These are phyloP conservation scores for Citrullus mucosospermus DNA, from an alignment of 306 rosid genomes.

Conservation along the genomic window DNA sequence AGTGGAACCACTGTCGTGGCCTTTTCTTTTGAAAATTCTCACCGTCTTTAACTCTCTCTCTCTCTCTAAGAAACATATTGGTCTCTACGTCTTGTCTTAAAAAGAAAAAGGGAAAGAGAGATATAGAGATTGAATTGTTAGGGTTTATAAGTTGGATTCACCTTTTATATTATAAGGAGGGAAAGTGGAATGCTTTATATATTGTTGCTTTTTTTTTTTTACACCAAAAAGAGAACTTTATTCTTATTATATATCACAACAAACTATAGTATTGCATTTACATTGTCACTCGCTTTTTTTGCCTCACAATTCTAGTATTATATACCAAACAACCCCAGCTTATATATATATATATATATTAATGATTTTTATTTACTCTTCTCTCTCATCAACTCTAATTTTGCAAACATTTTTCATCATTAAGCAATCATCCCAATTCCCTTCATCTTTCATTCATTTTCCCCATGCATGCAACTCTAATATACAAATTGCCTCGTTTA, in stretches of 20 bases:
- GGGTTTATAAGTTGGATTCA: constrained; percentile 1
- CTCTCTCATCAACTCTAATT: background rate
- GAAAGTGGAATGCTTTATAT: constrained; percentile 2
- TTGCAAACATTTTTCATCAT: background rate
- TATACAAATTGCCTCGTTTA: background rate
- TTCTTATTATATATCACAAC: background rate
- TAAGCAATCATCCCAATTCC: background rate
- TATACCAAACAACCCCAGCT: background rate
- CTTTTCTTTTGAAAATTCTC: background rate
- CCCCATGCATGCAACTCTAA: background rate
- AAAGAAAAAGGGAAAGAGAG: background rate
- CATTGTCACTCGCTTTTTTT: background rate
- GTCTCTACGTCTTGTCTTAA: background rate
- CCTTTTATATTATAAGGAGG: background rate
- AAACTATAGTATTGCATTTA: background rate
- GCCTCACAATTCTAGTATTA: background rate
- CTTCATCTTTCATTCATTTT: background rate
- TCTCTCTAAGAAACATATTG: background rate
- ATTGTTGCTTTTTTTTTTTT: background rate
- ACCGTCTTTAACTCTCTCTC: background rate
- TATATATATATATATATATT: no score
- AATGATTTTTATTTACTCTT: background rate
- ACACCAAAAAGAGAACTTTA: background rate
- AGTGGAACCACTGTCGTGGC: background rate
- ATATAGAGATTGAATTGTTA: background rate